Base-by-base conservation (phyloP, 108 stramenopile genomes). In the Hondaea fermentalgiana region DNA sequence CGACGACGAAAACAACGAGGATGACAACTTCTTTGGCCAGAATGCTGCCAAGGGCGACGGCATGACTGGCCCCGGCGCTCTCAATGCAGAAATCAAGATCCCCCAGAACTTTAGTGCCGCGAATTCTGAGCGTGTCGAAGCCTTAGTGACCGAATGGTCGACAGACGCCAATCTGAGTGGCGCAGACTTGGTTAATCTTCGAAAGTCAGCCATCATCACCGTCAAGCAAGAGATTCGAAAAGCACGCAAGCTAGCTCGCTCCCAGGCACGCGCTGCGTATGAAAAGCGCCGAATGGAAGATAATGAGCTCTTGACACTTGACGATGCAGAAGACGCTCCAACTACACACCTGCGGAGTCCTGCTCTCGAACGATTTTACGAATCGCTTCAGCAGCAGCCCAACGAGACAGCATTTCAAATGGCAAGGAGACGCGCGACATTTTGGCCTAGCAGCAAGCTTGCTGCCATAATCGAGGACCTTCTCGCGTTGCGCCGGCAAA, bases 391-490 rank as follows among this genome's bases (percentile, higher is more conserved):
- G 42, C 64, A 69, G 42, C 64, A 69, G 64, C 17, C 42, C 8
- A 8, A 69, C 1, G 64, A 69, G 64, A 69, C 64, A 14, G 42
- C 35, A 17, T 14, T 23, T 14, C 21, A 69, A 8, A 69, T 69
- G 64, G 6, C 35, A 10, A 69, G 42, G 42, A 14, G 64, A 1
- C 64, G 64, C 42, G 64, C 64, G 25, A 16, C 64, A 23, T 69
- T 28, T 19, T 59, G 58, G 88, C 55, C 92, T 6, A 92, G 92
- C 59, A 92, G 90, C 21, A 93, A 93, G 89, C 76, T 93, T 57
- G 90, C 90, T 72, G 93, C 93, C 2, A 47, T 94, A 59, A 90
- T 94, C 92, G 90, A 93, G 49, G 93, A 92, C 59, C 87, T 94
- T 5, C 72, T 91, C 59, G 88, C 25, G 19, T 91, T 94, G 92